phyloP scores from a whole-genome alignment of 495 filamentous ascomycete species.

The Pyrenula aspistea region DNA sequence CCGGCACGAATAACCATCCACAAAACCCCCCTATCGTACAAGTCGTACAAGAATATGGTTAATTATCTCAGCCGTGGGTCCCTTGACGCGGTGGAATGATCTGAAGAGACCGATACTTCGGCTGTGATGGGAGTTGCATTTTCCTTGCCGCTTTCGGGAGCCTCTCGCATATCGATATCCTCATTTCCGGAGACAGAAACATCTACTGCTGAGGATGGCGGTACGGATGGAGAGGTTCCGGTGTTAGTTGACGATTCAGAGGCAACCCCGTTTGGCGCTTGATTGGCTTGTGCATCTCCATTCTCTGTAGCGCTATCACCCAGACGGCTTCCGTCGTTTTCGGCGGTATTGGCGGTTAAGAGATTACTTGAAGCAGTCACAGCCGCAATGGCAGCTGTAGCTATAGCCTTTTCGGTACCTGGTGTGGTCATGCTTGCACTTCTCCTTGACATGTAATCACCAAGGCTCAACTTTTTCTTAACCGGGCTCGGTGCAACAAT shows the following conservation, averaged over 20 bases:
- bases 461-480: conserved; percentile 57
- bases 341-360: background rate
- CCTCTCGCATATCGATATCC: background rate
- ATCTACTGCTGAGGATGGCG: background rate
- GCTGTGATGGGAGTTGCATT: background rate
- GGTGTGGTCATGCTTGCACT: conserved; percentile 27
- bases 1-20: too few relatives aligned
- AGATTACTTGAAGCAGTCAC: background rate
- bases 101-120: background rate
- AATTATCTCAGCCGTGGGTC: background rate
- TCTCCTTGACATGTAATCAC: conserved; percentile 46
- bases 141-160: background rate
- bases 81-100: background rate
- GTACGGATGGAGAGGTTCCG: background rate
- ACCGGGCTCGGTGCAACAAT: conserved; percentile 40
- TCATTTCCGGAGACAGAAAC: background rate
- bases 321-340: background rate
- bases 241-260: background rate
- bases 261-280: background rate
- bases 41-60: background rate
- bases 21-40: background rate
- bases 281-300: background rate
- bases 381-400: background rate
- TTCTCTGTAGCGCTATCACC: background rate
- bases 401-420: conserved; percentile 22